phyloP scores from a whole-genome alignment of 108 stramenopile species.

The Skeletonema tropicum region DNA sequence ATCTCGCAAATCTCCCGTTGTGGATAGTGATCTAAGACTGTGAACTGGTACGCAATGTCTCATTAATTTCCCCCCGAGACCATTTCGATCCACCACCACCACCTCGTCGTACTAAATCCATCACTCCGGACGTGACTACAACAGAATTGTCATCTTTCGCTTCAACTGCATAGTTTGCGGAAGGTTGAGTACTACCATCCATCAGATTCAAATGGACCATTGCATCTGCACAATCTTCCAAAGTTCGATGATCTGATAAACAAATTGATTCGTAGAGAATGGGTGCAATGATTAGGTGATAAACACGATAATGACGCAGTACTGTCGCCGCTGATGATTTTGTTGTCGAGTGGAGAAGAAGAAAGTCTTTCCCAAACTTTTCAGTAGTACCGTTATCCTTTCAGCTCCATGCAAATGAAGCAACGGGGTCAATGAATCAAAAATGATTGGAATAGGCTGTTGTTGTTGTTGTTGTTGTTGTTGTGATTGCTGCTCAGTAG shows the following conservation, averaged over 20 bases:
- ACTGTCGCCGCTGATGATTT: background rate
- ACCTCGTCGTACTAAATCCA: conserved; percentile 41
- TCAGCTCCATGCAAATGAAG: conserved; percentile 35
- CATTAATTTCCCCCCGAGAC: conserved; percentile 35
- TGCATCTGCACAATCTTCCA: conserved; percentile 43
- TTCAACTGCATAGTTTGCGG: background rate
- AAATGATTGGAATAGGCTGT: conserved; percentile 37
- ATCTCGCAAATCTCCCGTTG: conserved; percentile 11
- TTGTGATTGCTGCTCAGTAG: background rate
- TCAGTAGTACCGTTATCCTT: conserved; percentile 22
- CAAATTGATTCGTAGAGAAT: conserved; percentile 41
- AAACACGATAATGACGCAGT: conserved; percentile 7
- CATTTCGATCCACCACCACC: conserved; percentile 20
- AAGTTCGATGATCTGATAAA: conserved; percentile 28
- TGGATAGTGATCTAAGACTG: conserved; percentile 9
- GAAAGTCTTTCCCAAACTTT: conserved; percentile 23
- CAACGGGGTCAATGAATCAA: conserved; percentile 36
- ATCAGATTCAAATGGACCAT: conserved; percentile 23
- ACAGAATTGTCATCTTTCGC: background rate
- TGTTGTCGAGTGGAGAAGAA: background rate
- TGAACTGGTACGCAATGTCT: conserved; percentile 24
- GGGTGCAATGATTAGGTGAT: conserved; percentile 40
- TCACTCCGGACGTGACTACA: conserved; percentile 16
- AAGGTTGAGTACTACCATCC: background rate
- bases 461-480: background rate